phyloP scores from a whole-genome alignment of 169 alveolate species.

The Hepatocystis sp. region DNA sequence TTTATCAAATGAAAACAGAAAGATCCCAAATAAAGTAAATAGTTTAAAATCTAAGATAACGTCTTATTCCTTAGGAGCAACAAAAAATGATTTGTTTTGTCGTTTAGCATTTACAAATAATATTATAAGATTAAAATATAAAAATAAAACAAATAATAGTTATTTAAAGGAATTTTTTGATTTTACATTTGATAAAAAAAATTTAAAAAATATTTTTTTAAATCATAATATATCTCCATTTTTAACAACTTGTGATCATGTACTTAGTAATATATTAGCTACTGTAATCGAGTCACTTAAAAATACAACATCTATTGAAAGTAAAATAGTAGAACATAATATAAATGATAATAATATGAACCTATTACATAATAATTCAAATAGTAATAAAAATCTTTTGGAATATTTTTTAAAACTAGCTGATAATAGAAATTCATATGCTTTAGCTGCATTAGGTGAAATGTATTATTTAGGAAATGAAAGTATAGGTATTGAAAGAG shows the following conservation, averaged over 20 bases:
- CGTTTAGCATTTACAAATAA: conserved; percentile 68
- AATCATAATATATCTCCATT: conserved; percentile 61
- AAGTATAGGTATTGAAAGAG: conserved; percentile 80
- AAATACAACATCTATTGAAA: conserved; percentile 13
- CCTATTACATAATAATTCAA: conserved; percentile 49
- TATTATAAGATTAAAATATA: conserved; percentile 55
- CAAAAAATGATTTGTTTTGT: conserved; percentile 62
- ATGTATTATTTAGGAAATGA: conserved; percentile 89
- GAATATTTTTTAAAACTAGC: conserved; percentile 78
- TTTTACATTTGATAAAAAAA: conserved; percentile 60
- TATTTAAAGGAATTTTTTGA: conserved; percentile 58
- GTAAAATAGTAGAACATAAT: conserved; percentile 20
- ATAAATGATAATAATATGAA: conserved; percentile 23
- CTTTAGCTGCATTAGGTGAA: conserved; percentile 88
- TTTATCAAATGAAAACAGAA: conserved; percentile 47
- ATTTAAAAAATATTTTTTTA: conserved; percentile 8
- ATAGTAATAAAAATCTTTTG: conserved; percentile 76
- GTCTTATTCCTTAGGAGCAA: conserved; percentile 69
- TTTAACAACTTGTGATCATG: conserved; percentile 53
- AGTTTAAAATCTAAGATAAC: conserved; percentile 51
- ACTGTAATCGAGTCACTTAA: conserved; percentile 50
- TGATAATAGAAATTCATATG: conserved; percentile 72
- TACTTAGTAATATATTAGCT: conserved; percentile 56
- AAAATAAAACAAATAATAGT: conserved; percentile 22
- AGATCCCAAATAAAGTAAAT: conserved; percentile 18